Evolutionary conservation across 345 rosid species (phyloP), one percentile per base, ranked within the genome.

Genomic region (Citrus inodora): DNA sequence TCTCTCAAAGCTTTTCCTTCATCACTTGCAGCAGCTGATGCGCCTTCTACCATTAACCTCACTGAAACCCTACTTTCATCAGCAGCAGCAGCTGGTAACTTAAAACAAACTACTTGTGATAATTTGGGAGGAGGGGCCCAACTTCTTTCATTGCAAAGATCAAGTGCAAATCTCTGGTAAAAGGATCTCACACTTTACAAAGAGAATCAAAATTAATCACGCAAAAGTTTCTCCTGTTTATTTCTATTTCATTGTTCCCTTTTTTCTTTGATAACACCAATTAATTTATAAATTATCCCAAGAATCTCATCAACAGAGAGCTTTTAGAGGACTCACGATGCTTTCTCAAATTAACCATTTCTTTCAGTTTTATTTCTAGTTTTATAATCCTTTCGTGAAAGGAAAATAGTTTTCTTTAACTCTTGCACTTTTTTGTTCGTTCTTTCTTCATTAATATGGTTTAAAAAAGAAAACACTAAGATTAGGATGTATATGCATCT

Each of bases 161-260:
- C 97, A 37, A 77, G 78, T 71, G 75, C 90, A 72, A 88, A 90
- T 89, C 92, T 86, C 77, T 91, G 97, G 97, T 93, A 87, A 82
- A 75, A 17, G 46, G 19, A 76, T 55, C 51, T 55, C 51, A 28
- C 64, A 11, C 55, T 58, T 67, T 69, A 64, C 22, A 9, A 65
- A 21, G 42, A 30, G 14, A 66, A 35, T 33, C 13, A 66, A 55
- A 9, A 51, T 53, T 19, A 28, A 30, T 79, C 82, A 82, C 75
- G 74, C 72, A 32, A 51, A 63, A 32, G 32, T 78, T 53, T 9
- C 9, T 55, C 59, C 24, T 9, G 13, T 40, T 65, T 77, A 4
- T 28, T 51, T 53, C n/a, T 9, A 46, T 11, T 46, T 46, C 51
- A 13, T 46, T 9, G 38, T 61, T 11, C 21, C 61, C 21, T 14